Base-by-base conservation (phyloP, 2,329 filamentous ascomycete genomes). In the Pseudocercospora musae region DNA sequence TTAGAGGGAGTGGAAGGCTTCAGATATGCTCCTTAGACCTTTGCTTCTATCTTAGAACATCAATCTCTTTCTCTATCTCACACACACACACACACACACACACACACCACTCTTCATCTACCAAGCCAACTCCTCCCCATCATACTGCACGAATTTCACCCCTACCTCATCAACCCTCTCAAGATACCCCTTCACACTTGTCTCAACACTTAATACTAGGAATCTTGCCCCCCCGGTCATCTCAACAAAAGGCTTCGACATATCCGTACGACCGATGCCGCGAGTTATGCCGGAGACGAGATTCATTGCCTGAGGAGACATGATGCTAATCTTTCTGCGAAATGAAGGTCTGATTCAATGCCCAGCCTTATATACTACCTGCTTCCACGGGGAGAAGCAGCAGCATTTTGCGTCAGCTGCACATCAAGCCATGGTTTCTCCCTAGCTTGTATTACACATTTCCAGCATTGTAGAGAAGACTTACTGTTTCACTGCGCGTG, bases 1-100 rank as follows among this genome's bases (percentile, higher is more conserved):
- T 50, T 69, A 37, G 68, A 69, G 52, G 57, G 58, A 3, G 60
- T 68, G 2, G 52, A 63, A 29, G 66, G 54, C 0, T 68, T 68
- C 23, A 60, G 66, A 21, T 68, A 65, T 58, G 64, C 64, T 13
- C 62, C 58, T 2, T 63, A 53, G 60, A 42, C 27, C 48, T 29
- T n/a, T 29, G 23, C 10, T 49, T 29, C 27, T 8, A 10, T 7
- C 27, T 29, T 6, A 25, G 23, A 29, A 7, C 27, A 29, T 10
- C 31, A 33, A 2, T 33, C 31, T 5, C 11, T 33, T 11, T 33
- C 31, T 1, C n/a, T n/a, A n/a, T n/a, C n/a, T n/a, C n/a, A n/a
- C n/a, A n/a, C n/a, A n/a, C n/a, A n/a, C n/a, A n/a, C n/a, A n/a
- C n/a, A n/a, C n/a, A n/a, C n/a, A n/a, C n/a, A n/a, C n/a, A n/a